Evolutionary conservation across 352 stramenopile genomes (phyloP), one percentile per base, ranked within the genome.

Genomic region (Phytophthora podocarpi): DNA sequence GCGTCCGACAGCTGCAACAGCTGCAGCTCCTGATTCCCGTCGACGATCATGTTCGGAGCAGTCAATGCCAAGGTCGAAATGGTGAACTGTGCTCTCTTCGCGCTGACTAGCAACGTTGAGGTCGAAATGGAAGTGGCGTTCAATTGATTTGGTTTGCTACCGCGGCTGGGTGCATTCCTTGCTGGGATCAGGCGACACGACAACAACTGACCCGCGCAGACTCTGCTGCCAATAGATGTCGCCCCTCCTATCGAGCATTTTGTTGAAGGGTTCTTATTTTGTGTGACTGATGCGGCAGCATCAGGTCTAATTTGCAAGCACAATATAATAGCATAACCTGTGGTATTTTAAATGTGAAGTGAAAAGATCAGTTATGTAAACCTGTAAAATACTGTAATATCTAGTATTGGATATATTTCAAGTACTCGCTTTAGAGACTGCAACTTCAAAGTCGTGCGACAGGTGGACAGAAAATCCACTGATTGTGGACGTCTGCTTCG

Each of bases 401-500:
- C n/a, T n/a, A n/a, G n/a, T n/a, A n/a, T n/a, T n/a, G n/a, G n/a
- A n/a, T n/a, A n/a, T n/a, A n/a, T n/a, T n/a, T n/a, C n/a, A n/a
- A n/a, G 13, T 8, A 9, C 35, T 41, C n/a, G 35, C 10, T 23
- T 41, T n/a, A 23, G 13, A 20, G 13, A 10, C 11, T 28, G 36
- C 12, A 20, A 59, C 53, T 55, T 47, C 31, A 62, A 62, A 16
- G 31, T 36, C 9, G 4, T 48, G 53, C 35, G 53, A 62, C 32
- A 66, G 30, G 40, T 55, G 48, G 48, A 66, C 58, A 60, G 40
- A 59, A 66, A 60, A 66, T 59, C 49, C 58, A 60, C 20, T 37
- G 57, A 40, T 53, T 59, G 48, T 48, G 40, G 57, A 65, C 57
- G 24, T 30, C 32, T 15, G 21, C n/a, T 45, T 67, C 30, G 59